These are phyloP conservation scores for Termitomyces sp. DNA, from an alignment of 768 basidiomycete genomes.

Conservation along the genomic window DNA sequence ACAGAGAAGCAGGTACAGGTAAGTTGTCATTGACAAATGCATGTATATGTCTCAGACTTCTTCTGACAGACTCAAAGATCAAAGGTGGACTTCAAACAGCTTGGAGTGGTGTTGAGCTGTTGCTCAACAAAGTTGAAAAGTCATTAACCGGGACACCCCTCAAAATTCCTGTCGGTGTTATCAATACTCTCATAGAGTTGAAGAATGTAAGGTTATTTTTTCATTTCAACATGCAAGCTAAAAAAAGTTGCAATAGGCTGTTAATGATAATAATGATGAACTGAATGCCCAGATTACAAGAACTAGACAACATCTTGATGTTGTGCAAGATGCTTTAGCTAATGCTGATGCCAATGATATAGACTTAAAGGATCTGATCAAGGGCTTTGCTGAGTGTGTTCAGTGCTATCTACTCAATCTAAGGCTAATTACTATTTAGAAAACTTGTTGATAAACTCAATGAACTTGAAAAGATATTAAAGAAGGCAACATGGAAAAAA, in stretches of 20 bases:
- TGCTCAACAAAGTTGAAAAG: not conserved
- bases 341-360: not conserved
- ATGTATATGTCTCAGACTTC: too few species aligned
- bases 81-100: not conserved
- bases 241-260: not conserved
- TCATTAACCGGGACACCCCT: not conserved
- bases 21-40: too few species aligned
- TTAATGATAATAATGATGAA: not conserved
- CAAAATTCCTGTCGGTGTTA: not conserved
- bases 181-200: not conserved
- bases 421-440: not conserved
- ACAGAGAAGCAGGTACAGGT: too few species aligned
- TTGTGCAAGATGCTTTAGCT: not conserved
- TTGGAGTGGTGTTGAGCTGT: not conserved
- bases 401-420: not conserved
- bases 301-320: not conserved
- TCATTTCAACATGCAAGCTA: not conserved
- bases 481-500: not conserved
- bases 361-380: not conserved
- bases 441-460: not conserved
- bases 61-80: too few species aligned
- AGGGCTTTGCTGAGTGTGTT: not conserved
- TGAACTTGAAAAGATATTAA: not conserved
- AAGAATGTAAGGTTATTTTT: not conserved
- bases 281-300: not conserved